phyloP scores from a whole-genome alignment of 2,329 filamentous ascomycete species.

The Cordyceps tenuipes region DNA sequence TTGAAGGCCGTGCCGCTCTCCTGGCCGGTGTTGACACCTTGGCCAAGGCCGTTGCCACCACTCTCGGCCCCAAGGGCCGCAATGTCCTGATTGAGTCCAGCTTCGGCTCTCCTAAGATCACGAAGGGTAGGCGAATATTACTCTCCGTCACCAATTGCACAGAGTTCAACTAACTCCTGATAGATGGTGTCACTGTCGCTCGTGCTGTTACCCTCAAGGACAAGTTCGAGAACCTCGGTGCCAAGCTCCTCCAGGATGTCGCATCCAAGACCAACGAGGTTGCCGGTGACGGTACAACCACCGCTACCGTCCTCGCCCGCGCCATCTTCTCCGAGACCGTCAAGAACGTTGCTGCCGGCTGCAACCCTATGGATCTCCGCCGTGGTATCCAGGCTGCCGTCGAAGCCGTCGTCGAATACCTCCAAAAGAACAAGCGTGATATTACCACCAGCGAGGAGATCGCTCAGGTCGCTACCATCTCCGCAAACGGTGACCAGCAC shows the following conservation, averaged over 20 bases:
- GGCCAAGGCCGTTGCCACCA: constrained; percentile 91
- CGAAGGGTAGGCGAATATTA: constrained; percentile 64
- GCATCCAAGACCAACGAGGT: constrained; percentile 99
- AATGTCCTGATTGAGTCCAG: constrained; percentile 98
- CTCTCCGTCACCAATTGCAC: not conserved
- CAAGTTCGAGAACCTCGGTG: constrained; percentile 99
- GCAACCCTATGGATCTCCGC: constrained; percentile 98
- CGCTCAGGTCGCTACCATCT: constrained; percentile 96
- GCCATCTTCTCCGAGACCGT: constrained; percentile 99
- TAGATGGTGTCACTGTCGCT: constrained; percentile 82
- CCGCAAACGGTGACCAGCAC: constrained; percentile 91
- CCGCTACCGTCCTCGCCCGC: constrained; percentile 90
- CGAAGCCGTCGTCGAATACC: constrained; percentile 85
- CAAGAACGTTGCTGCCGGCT: constrained; percentile 98
- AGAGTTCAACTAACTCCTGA: not conserved
- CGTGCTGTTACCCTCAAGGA: constrained; percentile 90
- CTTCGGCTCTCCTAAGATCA: constrained; percentile 99
- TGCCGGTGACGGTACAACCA: constrained; percentile 97
- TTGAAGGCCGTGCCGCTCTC: constrained; percentile 82
- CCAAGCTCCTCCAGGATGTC: constrained; percentile 92
- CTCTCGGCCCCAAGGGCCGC: constrained; percentile 93
- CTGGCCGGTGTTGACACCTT: constrained; percentile 94
- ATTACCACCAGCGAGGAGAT: constrained; percentile 97
- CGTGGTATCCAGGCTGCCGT: constrained; percentile 96
- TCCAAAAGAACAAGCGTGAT: constrained; percentile 93